These are phyloP conservation scores for Glarea lozoyensis DNA, from an alignment of 495 filamentous ascomycete species.

Conservation along the genomic window DNA sequence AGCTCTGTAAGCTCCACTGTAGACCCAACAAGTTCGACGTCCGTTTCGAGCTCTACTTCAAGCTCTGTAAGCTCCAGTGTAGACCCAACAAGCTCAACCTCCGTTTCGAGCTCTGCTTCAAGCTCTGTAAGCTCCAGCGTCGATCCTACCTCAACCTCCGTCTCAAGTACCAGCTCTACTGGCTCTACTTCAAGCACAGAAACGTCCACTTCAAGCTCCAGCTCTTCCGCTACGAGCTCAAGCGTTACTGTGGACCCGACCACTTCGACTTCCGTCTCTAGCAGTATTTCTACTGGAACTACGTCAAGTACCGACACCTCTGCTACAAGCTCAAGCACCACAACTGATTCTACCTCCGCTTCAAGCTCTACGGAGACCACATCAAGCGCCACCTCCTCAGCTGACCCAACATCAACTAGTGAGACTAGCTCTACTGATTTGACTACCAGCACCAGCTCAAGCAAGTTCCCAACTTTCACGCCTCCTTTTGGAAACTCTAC, in stretches of 20 bases:
- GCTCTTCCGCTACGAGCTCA: too few species aligned
- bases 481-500: not conserved
- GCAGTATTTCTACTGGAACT: too few species aligned
- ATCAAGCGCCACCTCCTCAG: too few species aligned
- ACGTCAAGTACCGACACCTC: too few species aligned
- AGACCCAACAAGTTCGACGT: too few species aligned
- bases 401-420: too few species aligned
- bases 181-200: not conserved
- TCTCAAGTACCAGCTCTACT: not conserved
- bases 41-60: too few species aligned
- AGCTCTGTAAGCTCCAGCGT: too few species aligned
- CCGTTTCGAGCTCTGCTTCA: too few species aligned
- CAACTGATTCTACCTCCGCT: not conserved
- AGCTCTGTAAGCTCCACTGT: not conserved
- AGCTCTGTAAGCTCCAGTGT: not conserved
- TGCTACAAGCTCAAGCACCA: not conserved
- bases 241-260: too few species aligned
- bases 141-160: not conserved
- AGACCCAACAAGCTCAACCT: not conserved
- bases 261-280: too few species aligned
- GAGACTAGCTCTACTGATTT: too few species aligned
- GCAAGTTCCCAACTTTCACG: not conserved
- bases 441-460: not conserved
- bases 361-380: not conserved
- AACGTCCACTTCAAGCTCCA: not conserved